Conservation (phyloP, 495 filamentous ascomycete genomes). For the Hyphodiscus hymeniophilus region DNA sequence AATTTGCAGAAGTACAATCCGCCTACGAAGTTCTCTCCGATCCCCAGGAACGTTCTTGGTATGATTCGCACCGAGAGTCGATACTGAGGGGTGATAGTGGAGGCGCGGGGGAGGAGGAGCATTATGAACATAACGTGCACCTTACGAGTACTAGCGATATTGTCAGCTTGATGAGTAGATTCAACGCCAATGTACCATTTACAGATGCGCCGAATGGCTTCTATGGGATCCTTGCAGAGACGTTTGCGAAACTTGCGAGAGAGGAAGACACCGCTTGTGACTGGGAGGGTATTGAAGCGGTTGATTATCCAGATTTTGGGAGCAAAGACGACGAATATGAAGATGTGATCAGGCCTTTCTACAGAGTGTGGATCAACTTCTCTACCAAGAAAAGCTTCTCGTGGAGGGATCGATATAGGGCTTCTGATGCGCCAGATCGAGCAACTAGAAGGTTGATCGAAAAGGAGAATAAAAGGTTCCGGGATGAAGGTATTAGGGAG, state of each 20-base stretch:
- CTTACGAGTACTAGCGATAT: conserved; percentile 76
- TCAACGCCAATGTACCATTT: conserved; percentile 68
- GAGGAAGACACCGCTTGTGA: conserved; percentile 71
- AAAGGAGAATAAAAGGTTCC: conserved; percentile 84
- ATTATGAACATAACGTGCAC: conserved; percentile 54
- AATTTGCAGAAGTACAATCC: conserved; percentile 85
- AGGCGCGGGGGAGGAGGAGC: conserved; percentile 38
- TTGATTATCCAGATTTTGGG: conserved; percentile 77
- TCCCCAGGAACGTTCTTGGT: conserved; percentile 93
- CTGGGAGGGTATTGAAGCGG: conserved; percentile 45
- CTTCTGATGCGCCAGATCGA: conserved; percentile 81
- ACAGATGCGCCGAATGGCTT: conserved; percentile 73
- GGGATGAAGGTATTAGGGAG: conserved; percentile 74
- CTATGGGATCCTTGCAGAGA: conserved; percentile 63
- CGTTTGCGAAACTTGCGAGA: conserved; percentile 69
- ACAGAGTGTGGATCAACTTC: conserved; percentile 73
- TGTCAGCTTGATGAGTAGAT: conserved; percentile 60
- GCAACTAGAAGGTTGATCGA: conserved; percentile 79
- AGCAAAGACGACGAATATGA: conserved; percentile 58
- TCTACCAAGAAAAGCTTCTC: conserved; percentile 76
- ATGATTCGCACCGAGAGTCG: conserved; percentile 84
- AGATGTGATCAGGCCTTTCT: conserved; percentile 68
- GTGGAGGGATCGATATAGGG: conserved; percentile 79
- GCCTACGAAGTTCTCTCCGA: conserved; percentile 95
- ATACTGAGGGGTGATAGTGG: conserved; percentile 47